These are phyloP conservation scores for Tetradesmus lagerheimii DNA, from an alignment of 139 green algal genomes.

Conservation along the genomic window DNA sequence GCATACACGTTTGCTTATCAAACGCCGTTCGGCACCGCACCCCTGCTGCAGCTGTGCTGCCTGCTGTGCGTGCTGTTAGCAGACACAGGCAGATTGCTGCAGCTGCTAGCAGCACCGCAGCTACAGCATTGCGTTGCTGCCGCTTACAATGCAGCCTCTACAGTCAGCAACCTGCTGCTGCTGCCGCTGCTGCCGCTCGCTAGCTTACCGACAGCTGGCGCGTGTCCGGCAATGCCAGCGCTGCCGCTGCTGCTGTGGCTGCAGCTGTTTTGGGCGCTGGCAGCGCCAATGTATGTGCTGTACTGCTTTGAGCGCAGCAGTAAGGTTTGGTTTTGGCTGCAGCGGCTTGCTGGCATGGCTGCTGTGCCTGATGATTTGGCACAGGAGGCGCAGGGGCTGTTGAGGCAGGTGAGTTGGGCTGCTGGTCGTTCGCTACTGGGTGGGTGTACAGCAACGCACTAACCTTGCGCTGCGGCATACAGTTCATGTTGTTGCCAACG, in stretches of 20 bases:
- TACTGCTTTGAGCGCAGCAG: neutral
- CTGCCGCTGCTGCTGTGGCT: constrained; percentile 8
- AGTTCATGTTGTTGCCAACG: no score
- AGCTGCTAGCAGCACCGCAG: neutral
- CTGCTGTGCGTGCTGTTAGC: neutral
- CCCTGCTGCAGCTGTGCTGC: neutral
- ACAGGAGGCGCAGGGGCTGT: neutral
- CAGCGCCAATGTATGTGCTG: neutral
- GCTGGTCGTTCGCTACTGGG: no score
- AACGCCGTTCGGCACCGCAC: neutral
- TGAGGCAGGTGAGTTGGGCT: neutral
- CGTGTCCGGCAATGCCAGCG: neutral
- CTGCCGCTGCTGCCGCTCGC: neutral
- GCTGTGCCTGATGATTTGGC: neutral
- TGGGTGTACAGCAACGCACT: neutral
- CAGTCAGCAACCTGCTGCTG: neutral
- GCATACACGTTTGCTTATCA: neutral
- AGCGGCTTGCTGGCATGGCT: neutral
- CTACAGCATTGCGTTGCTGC: neutral
- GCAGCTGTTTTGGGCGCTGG: neutral
- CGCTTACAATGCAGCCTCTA: neutral
- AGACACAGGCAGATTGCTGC: neutral
- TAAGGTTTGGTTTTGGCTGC: constrained; percentile 10
- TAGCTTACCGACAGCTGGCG: neutral
- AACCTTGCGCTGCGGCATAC: neutral